Base-by-base conservation (phyloP, 2,329 filamentous ascomycete genomes). In the Epichloe gansuensis region DNA sequence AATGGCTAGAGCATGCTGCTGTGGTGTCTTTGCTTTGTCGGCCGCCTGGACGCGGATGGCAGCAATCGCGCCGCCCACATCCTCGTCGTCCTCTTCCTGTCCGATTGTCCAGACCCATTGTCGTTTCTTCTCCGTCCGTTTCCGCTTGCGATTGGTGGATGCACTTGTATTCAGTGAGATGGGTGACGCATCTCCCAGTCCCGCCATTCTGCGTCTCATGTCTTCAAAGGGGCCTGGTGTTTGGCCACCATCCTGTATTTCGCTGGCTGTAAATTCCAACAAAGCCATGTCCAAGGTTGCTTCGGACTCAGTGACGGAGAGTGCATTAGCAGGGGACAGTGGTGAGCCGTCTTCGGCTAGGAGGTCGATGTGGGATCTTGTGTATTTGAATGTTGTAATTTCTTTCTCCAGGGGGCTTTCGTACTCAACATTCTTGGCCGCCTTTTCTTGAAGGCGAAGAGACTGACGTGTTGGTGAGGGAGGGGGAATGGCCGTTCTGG, bases 61-160 rank as follows among this genome's bases (percentile, higher is more conserved):
- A 13, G 68, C 65, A 21, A 74, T 64, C 2, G 72, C 71, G 1
- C 69, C 72, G 47, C 72, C 67, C 13, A 71, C 67, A 13, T 72
- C 66, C 6, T 67, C 69, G 2, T 68, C 70, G 7, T 74, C 70
- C 2, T 71, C 73, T 1, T 77, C 76, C 53, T 74, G 72, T 3
- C 75, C 77, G 44, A 84, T 82, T 1, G 81, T 84, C 81, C 81
- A 84, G 38, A 81, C 76, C 81, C 80, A 84, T 43, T 75, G 75
- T 12, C 80, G 70, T 64, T 77, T 81, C 72, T 80, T 82, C 57
- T 83, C 80, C 60, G 70, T 71, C 35, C 68, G 62, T 55, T 73
- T 79, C 9, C 74, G 69, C 62, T 80, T 81, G n/a, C 73, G 71
- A 47, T 77, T 68, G 2, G 73, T 73, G 1, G 66, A 68, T 4